phyloP scores from a whole-genome alignment of 495 filamentous ascomycete species.

The Penicillium robsamsonii region DNA sequence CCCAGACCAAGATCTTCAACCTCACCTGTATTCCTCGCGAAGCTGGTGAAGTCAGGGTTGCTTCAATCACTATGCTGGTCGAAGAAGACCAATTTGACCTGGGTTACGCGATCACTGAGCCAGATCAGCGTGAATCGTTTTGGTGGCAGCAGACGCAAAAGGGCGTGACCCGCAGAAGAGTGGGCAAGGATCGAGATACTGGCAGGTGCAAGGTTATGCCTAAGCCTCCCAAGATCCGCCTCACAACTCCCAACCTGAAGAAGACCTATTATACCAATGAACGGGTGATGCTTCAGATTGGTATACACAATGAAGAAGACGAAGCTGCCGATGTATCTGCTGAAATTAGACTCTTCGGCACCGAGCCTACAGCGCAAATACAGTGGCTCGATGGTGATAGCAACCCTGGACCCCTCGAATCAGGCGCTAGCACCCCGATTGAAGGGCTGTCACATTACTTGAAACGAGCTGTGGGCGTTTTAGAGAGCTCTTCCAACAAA shows the following conservation, averaged over 20 bases:
- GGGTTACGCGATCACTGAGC: constrained; percentile 56
- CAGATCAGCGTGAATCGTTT: constrained; percentile 38
- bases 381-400: constrained; percentile 44
- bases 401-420: constrained; percentile 13
- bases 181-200: constrained; percentile 42
- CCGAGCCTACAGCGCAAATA: constrained; percentile 51
- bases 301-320: constrained; percentile 80
- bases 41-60: constrained; percentile 68
- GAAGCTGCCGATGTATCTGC: constrained; percentile 68
- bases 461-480: constrained; percentile 37
- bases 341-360: constrained; percentile 64
- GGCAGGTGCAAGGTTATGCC: constrained; percentile 66
- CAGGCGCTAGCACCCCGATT: constrained; percentile 28
- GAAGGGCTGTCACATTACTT: constrained; percentile 37
- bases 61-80: constrained; percentile 61
- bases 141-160: constrained; percentile 57
- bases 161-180: constrained; percentile 34
- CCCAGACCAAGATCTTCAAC: constrained; percentile 66
- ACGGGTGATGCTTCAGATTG: constrained; percentile 60
- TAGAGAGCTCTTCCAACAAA: constrained; percentile 48
- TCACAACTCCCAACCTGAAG: constrained; percentile 58
- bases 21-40: constrained; percentile 74
- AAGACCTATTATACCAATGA: constrained; percentile 85
- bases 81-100: constrained; percentile 66
- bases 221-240: constrained; percentile 86